These are phyloP conservation scores for Penicillium alfredii DNA, from an alignment of 495 filamentous ascomycete species.

Conservation along the genomic window DNA sequence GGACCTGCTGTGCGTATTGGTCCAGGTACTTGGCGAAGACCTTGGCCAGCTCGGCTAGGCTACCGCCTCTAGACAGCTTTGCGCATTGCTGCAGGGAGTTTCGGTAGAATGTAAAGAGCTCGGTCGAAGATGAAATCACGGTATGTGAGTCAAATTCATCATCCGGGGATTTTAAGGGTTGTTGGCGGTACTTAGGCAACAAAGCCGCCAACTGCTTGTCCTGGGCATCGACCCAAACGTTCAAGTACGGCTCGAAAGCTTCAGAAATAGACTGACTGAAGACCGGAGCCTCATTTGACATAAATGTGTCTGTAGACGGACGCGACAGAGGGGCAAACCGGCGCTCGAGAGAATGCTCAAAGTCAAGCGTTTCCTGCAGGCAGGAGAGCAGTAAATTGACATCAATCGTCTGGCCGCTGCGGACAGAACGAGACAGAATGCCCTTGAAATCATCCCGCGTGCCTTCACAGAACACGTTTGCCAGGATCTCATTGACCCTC, in stretches of 20 bases:
- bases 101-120: constrained; percentile 95
- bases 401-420: constrained; percentile 80
- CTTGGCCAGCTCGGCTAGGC: constrained; percentile 77
- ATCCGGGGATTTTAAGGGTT: constrained; percentile 72
- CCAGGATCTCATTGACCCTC: constrained; percentile 86
- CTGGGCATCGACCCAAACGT: constrained; percentile 94
- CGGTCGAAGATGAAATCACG: constrained; percentile 90
- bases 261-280: constrained; percentile 94
- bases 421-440: constrained; percentile 81
- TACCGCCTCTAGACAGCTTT: constrained; percentile 84
- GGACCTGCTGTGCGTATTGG: constrained; percentile 88
- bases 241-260: constrained; percentile 94
- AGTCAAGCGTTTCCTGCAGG: constrained; percentile 93
- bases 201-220: constrained; percentile 81
- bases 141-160: constrained; percentile 88
- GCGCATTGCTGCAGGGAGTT: constrained; percentile 88
- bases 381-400: constrained; percentile 89
- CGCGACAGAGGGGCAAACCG: constrained; percentile 74
- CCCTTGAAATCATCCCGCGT: constrained; percentile 93
- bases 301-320: constrained; percentile 87
- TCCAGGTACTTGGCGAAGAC: constrained; percentile 91
- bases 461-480: constrained; percentile 89
- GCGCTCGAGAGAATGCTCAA: constrained; percentile 85
- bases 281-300: constrained; percentile 68
- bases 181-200: constrained; percentile 83